phyloP scores from a whole-genome alignment of 805 yeast species.

The Metschnikowia proteae region DNA sequence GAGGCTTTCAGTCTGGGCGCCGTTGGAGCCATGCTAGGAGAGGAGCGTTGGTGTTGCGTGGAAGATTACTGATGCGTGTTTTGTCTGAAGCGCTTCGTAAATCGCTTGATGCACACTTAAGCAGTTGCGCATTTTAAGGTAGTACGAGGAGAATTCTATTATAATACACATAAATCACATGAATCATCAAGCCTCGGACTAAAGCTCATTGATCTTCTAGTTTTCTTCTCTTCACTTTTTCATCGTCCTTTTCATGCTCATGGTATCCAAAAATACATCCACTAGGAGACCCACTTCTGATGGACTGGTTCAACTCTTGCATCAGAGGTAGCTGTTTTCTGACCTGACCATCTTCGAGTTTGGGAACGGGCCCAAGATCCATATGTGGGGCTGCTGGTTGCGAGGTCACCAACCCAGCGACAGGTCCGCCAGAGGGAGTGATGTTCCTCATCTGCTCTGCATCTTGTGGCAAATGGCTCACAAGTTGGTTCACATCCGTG shows the following conservation, averaged over 20 bases:
- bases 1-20: neutral
- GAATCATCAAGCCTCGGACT: neutral
- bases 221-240: conserved; percentile 13
- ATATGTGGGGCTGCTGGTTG: conserved; percentile 2
- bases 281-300: conserved; percentile 17
- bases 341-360: conserved; percentile 1
- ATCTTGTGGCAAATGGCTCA: neutral
- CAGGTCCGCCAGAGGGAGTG: neutral
- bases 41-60: neutral
- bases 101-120: neutral
- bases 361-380: neutral
- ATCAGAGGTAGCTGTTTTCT: conserved; percentile 33
- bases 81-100: neutral
- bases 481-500: conserved; percentile 3
- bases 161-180: conserved; percentile 1
- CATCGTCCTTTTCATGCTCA: conserved; percentile 9
- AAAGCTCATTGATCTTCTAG: conserved; percentile 8
- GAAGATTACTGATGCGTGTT: neutral
- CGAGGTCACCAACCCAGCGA: neutral
- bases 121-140: neutral
- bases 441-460: conserved; percentile 1
- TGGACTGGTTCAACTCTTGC: conserved; percentile 33
- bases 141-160: neutral
- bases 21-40: neutral
- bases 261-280: neutral